phyloP scores from a whole-genome alignment of 2,329 filamentous ascomycete species.

The Claviceps sp. region DNA sequence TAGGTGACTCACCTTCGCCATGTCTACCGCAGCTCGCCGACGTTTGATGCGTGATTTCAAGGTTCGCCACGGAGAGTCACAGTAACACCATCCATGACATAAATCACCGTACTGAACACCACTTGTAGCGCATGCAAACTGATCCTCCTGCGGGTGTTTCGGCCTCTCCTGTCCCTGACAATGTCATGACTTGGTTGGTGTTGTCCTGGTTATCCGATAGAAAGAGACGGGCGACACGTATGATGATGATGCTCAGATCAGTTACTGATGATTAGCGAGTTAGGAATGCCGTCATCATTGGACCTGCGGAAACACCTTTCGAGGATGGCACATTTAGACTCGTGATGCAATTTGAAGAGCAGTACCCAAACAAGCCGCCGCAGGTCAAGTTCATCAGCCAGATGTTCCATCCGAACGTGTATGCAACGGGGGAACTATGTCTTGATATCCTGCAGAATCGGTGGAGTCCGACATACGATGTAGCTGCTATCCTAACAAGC shows the following conservation, averaged over 20 bases:
- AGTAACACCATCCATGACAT: too few relatives aligned
- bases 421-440: slow-evolving; percentile 90
- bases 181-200: slow-evolving; percentile 87
- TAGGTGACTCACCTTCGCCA: slow-evolving; percentile 12
- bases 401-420: slow-evolving; percentile 99
- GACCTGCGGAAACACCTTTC: slow-evolving; percentile 90
- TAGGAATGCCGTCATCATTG: slow-evolving; percentile 98
- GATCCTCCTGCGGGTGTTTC: slow-evolving; percentile 95
- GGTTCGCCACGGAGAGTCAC: slow-evolving; percentile 36
- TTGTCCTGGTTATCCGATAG: neutral
- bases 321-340: slow-evolving; percentile 96
- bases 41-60: slow-evolving; percentile 99
- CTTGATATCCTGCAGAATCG: slow-evolving; percentile 94
- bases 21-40: slow-evolving; percentile 88
- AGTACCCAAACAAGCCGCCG: slow-evolving; percentile 96
- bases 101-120: neutral
- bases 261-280: slow-evolving; percentile 9
- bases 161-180: slow-evolving; percentile 87
- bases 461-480: slow-evolving; percentile 98
- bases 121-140: slow-evolving; percentile 83
- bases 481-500: slow-evolving; percentile 90
- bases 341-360: slow-evolving; percentile 98
- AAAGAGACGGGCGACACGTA: neutral
- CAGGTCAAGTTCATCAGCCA: slow-evolving; percentile 97
- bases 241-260: neutral